Conservation (phyloP, 352 stramenopile genomes). For the Globisporangium nunn region DNA sequence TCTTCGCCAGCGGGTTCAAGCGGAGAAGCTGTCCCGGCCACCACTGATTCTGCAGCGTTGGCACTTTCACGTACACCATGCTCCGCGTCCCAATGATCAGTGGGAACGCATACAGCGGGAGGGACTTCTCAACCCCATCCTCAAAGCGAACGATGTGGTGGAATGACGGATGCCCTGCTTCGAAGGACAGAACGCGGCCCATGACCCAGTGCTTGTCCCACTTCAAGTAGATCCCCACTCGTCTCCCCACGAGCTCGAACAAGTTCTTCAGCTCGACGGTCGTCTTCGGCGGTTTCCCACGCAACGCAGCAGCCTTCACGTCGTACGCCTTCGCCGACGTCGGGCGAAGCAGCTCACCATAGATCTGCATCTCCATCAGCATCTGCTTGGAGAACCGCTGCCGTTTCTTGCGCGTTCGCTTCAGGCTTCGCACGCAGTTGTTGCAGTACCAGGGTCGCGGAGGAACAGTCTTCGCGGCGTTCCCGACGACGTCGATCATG, state of each 20-base stretch:
- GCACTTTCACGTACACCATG: slow-evolving; percentile 68
- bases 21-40: slow-evolving; percentile 68
- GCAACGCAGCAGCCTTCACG: slow-evolving; percentile 27
- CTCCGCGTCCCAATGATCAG: slow-evolving; percentile 55
- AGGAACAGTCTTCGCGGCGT: slow-evolving; percentile 23
- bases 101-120: slow-evolving; percentile 70
- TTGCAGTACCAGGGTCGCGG: slow-evolving; percentile 72
- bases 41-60: slow-evolving; percentile 53
- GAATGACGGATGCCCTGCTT: slow-evolving; percentile 36
- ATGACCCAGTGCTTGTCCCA: slow-evolving; percentile 81
- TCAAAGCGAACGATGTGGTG: slow-evolving; percentile 63
- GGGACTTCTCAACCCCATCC: slow-evolving; percentile 44
- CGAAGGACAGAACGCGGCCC: slow-evolving; percentile 57
- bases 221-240: slow-evolving; percentile 55
- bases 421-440: slow-evolving; percentile 53
- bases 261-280: slow-evolving; percentile 39
- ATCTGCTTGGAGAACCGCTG: slow-evolving; percentile 82
- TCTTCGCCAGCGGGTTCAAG: slow-evolving; percentile 51
- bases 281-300: slow-evolving; percentile 41
- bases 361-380: slow-evolving; percentile 78
- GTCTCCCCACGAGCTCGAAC: slow-evolving; percentile 58
- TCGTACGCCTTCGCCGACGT: slow-evolving; percentile 64
- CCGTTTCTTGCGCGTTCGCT: slow-evolving; percentile 73
- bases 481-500: slow-evolving; percentile 52
- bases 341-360: slow-evolving; percentile 51